Evolutionary conservation across 352 stramenopile species (phyloP), one percentile per base, ranked within the genome.

Genomic region (Globisporangium carolinianum): DNA sequence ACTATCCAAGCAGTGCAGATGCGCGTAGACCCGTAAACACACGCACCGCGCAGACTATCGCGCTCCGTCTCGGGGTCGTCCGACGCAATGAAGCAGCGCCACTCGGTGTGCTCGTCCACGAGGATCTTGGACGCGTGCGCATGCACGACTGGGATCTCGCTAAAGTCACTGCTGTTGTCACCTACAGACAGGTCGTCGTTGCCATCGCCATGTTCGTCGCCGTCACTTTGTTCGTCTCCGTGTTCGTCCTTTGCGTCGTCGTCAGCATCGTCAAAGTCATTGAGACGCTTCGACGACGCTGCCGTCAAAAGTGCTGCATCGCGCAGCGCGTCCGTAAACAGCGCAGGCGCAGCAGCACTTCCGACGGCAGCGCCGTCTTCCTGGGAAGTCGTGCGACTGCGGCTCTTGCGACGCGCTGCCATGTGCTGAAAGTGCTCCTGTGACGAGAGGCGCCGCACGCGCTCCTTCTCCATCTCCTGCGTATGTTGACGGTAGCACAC

Each of bases 31-130:
- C 24, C 24, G 24, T 32, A 32, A 24, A 32, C 24, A 32, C 24
- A 32, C 24, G n/a, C 58, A 91, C 78, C 78, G 32, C 75, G 68
- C 9, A 91, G 64, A 48, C 77, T 73, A 46, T 76, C 72, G 35
- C 73, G 75, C 65, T 91, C 81, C n/a, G 79, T 67, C 24, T 87
- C 69, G 3, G 81, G 75, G 47, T 79, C 73, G 3, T 76, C 66
- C 0, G 79, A 91, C n/a, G 73, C 61, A 52, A 87, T 84, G 51
- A 79, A 87, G 55, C 79, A 80, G 18, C 66, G 75, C 77, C 75
- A 87, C 62, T 76, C 72, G 0, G 77, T 83, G 43, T 75, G 68
- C 46, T 84, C 70, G 45, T 89, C 75, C 47, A 87, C 72, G 3
- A 81, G 54, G 32, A 87, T 72, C 64, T 86, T 89, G 43, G 73